These are phyloP conservation scores for Waltiozyma sp. DNA, from an alignment of 1,139 yeast species.

Conservation along the genomic window DNA sequence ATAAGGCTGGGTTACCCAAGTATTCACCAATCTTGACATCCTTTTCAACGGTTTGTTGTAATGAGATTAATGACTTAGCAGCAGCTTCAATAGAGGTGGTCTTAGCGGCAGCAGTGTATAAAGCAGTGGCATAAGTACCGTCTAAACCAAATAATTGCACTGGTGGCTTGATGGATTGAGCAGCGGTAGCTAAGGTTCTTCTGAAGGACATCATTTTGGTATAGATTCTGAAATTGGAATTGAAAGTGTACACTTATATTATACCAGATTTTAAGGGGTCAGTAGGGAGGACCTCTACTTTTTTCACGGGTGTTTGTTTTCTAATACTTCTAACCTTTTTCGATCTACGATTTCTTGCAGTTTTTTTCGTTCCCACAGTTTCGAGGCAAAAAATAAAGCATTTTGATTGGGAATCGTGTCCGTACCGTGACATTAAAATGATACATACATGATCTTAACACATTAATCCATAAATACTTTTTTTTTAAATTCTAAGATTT, in stretches of 20 bases:
- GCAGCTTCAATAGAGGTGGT: constrained; percentile 68
- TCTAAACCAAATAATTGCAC: constrained; percentile 91
- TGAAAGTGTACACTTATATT: background rate
- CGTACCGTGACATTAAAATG: background rate
- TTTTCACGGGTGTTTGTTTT: background rate
- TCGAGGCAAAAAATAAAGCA: background rate
- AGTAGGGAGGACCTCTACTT: too few species aligned
- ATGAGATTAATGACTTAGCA: constrained; percentile 50
- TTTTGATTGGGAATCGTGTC: background rate
- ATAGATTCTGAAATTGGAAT: background rate
- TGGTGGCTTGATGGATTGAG: constrained; percentile 64
- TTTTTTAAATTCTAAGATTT: too few species aligned
- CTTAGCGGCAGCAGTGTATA: constrained; percentile 86
- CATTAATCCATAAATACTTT: too few species aligned
- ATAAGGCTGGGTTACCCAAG: constrained; percentile 76
- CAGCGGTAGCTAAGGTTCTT: constrained; percentile 63
- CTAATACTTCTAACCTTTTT: background rate
- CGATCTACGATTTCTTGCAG: background rate
- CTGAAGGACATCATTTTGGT: constrained; percentile 17
- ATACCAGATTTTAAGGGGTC: too few species aligned
- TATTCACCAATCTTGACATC: constrained; percentile 56
- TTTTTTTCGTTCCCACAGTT: background rate
- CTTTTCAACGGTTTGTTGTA: constrained; percentile 43
- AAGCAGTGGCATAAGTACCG: constrained; percentile 94
- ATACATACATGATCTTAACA: background rate